Evolutionary conservation across 495 filamentous ascomycete genomes (phyloP), one percentile per base, ranked within the genome.

Genomic region (Penicillium turbatum): DNA sequence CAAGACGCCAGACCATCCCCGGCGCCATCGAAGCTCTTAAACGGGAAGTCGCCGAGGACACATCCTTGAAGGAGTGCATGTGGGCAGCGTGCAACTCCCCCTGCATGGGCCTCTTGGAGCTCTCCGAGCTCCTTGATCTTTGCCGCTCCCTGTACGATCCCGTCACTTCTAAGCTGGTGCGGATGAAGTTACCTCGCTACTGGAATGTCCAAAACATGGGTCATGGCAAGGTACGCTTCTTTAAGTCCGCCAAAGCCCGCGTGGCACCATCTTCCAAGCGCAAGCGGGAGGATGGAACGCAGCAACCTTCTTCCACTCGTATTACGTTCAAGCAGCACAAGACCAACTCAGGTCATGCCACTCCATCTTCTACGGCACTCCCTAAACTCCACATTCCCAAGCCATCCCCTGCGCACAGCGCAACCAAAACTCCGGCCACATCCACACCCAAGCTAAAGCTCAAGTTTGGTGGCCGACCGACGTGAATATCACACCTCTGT

Each of bases 71-170:
- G 56, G 72, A 81, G 11, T 81, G 82, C n/a, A 70, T 97, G 13
- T 95, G 90, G 89, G 73, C 77, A 44, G 90, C 90, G 16, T 78
- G 90, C 41, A 82, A 84, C 35, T 92, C 90, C 0, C 74, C 79
- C 0, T 62, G 65, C 29, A 79, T 90, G 49, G 82, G 82, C 7
- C 54, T 88, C 2, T 64, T 79, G n/a, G 91, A 97, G 63, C 78
- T 92, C 29, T 74, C 78, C n/a, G 84, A 89, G 43, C 71, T 97
- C 3, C 72, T 87, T 16, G 88, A 95, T 55, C 74, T 96, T 36
- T 92, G 88, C 63, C 73, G 71, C 12, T 69, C 90, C 21, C 73
- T 98, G 50, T 93, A 88, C 55, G 81, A 86, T 11, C 73, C 85
- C 0, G 74, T 83, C 3, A 79, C 80, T 17, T 82, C 81, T 5